Conservation (phyloP, 1,284 basidiomycete genomes). For the Ceratobasidium sp. region DNA sequence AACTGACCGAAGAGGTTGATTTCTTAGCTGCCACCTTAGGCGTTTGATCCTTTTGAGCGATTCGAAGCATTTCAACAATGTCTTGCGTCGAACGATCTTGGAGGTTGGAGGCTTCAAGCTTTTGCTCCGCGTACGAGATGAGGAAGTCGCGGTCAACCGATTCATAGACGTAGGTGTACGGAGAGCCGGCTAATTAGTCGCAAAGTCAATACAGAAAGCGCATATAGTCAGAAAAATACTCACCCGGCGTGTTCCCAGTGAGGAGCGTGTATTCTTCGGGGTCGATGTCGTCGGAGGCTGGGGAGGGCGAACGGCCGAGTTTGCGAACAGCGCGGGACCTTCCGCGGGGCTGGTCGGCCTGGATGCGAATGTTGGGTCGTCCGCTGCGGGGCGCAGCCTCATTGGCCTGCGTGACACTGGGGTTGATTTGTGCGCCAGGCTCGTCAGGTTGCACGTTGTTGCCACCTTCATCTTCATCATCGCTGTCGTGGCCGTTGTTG, state of each 20-base stretch:
- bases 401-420: neutral
- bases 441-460: neutral
- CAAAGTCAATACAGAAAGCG: neutral
- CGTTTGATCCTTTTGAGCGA: constrained; percentile 3
- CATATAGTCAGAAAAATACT: neutral
- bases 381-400: neutral
- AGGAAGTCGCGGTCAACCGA: constrained; percentile 13
- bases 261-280: neutral
- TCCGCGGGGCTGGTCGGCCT: neutral
- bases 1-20: neutral
- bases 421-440: neutral
- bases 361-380: neutral
- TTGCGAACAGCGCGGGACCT: neutral
- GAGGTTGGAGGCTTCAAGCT: neutral
- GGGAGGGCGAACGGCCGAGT: constrained; percentile 13
- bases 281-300: neutral
- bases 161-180: constrained; percentile 8
- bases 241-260: neutral
- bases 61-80: constrained; percentile 19
- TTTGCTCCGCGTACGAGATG: constrained; percentile 14
- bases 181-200: neutral
- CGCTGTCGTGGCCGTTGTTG: neutral
- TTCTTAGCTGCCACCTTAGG: constrained; percentile 7
- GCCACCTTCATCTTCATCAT: neutral
- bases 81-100: constrained; percentile 6